A percentile compares a stretch with the other conserved stretches of the same genome.
Evolutionary conservation across 2,329 filamentous ascomycete species (phyloP).

Genomic region (Penicillium sp.): DNA sequence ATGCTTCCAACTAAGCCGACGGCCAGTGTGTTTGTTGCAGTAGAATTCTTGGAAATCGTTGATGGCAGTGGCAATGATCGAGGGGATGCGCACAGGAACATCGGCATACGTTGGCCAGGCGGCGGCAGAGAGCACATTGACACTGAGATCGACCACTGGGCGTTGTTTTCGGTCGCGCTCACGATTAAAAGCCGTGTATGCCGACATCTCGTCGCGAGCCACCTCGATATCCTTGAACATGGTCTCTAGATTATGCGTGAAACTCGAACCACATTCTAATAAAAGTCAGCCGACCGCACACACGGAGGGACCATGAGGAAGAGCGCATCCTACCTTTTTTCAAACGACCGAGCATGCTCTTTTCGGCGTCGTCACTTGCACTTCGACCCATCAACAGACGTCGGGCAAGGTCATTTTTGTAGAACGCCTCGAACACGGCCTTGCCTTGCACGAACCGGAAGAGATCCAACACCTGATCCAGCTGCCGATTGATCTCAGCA

Average conservation of each 20-base stretch:
- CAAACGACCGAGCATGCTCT: constrained; percentile 87
- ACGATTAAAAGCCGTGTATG: constrained; percentile 67
- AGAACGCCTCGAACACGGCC: constrained; percentile 96
- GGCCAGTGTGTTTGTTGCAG: constrained; percentile 79
- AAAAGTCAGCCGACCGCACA: not conserved
- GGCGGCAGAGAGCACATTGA: constrained; percentile 83
- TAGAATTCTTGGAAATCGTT: constrained; percentile 81
- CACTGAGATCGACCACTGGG: constrained; percentile 63
- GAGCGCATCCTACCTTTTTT: constrained; percentile 55
- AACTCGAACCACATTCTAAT: constrained; percentile 79
- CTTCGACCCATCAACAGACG: constrained; percentile 86
- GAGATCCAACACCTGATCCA: constrained; percentile 87
- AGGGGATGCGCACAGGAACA: constrained; percentile 65
- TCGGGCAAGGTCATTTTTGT: constrained; percentile 93
- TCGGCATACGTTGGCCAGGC: constrained; percentile 93
- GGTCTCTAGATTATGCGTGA: constrained; percentile 94
- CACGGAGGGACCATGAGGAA: not conserved
- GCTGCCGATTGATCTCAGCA: constrained; percentile 80
- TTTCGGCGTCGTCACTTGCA: constrained; percentile 89
- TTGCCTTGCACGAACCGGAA: constrained; percentile 98
- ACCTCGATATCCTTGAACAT: constrained; percentile 99
- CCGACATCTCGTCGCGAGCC: constrained; percentile 84
- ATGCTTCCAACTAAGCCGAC: constrained; percentile 87
- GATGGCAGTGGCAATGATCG: constrained; percentile 68
- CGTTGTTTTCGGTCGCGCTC: constrained; percentile 56